Percentiles rank a stretch among this genome's conserved stretches.
Conservation (phyloP, 2,329 filamentous ascomycete genomes). For the Trichoderma sp. region DNA sequence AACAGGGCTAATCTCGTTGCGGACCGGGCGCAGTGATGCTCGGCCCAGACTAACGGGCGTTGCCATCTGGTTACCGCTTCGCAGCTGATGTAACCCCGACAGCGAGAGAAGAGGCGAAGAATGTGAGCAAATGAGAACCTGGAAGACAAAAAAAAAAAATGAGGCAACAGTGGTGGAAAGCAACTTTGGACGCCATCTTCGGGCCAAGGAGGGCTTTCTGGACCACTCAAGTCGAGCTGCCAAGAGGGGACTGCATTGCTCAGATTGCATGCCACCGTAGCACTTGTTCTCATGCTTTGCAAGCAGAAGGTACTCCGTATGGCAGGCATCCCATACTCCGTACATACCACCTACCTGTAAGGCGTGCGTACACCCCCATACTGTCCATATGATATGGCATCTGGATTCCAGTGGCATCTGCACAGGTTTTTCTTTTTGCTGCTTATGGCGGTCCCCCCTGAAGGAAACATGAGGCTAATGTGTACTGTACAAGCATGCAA, state of each 20-base stretch:
- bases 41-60: constrained; percentile 15
- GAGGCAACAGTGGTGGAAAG: not conserved
- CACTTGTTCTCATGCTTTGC: not conserved
- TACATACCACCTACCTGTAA: not conserved
- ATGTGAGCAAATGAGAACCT: constrained; percentile 4
- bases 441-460: not conserved
- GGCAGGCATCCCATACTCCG: not conserved
- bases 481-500: not conserved
- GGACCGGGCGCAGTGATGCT: constrained; percentile 13
- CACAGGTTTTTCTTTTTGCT: not conserved
- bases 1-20: constrained; percentile 22
- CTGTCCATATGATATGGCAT: too few species aligned
- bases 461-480: not conserved
- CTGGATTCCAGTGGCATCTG: not conserved
- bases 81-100: constrained; percentile 13
- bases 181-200: not conserved
- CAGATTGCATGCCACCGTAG: not conserved
- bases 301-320: not conserved
- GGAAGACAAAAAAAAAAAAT: not conserved
- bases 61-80: not conserved
- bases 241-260: constrained; percentile 9
- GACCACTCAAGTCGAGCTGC: constrained; percentile 1
- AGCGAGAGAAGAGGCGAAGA: not conserved
- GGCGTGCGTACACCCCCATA: not conserved
- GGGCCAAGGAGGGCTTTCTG: not conserved